Conservation (phyloP, 805 yeast genomes). For the Starmerella apis region DNA sequence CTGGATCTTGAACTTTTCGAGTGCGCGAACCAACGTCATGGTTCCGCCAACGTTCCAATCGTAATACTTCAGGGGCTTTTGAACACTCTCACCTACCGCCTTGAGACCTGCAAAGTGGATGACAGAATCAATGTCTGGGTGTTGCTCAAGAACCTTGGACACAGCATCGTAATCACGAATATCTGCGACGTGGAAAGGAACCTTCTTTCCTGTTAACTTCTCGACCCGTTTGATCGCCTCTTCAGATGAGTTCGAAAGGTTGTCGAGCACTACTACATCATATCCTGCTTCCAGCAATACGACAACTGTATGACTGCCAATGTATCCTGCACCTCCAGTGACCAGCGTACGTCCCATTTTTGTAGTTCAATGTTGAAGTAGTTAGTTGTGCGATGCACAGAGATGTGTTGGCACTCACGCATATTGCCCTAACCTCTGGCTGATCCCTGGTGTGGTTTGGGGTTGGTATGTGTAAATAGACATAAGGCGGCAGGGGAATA, state of each 20-base stretch:
- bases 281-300: slow-evolving; percentile 52
- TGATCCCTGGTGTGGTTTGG: neutral
- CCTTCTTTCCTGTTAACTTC: slow-evolving; percentile 38
- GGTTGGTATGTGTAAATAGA: too few relatives aligned
- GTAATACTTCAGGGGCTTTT: slow-evolving; percentile 57
- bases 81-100: slow-evolving; percentile 70
- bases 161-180: slow-evolving; percentile 44
- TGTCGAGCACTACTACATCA: slow-evolving; percentile 64
- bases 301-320: slow-evolving; percentile 69
- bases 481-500: too few relatives aligned
- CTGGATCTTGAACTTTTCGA: slow-evolving; percentile 40
- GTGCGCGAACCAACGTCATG: slow-evolving; percentile 44
- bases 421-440: neutral
- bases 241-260: slow-evolving; percentile 52
- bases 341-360: slow-evolving; percentile 44
- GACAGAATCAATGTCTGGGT: slow-evolving; percentile 45
- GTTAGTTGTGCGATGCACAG: neutral
- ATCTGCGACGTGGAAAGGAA: slow-evolving; percentile 50
- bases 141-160: slow-evolving; percentile 39
- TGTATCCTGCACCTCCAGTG: slow-evolving; percentile 82
- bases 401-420: neutral
- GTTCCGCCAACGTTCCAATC: slow-evolving; percentile 61
- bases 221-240: slow-evolving; percentile 58
- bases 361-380: neutral
- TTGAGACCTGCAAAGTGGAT: slow-evolving; percentile 76